Conservation (phyloP, 257 asterid genomes). For the Plantago elongata region DNA sequence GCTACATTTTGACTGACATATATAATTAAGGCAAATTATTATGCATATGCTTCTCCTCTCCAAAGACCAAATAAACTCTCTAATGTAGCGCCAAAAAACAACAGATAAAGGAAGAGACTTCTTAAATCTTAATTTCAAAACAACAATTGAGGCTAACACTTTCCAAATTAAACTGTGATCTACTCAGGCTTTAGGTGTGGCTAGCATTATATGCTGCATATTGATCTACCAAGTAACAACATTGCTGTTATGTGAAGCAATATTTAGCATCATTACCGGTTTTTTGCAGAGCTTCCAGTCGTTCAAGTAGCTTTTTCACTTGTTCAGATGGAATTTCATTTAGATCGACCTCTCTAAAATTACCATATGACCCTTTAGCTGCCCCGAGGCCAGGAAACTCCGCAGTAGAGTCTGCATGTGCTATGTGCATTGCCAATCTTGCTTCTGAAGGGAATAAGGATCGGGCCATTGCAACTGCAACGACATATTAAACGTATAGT, state of each 20-base stretch:
- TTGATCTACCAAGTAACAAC: neutral
- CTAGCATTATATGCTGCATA: neutral
- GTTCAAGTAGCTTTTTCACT: slow-evolving; percentile 58
- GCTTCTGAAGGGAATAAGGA: slow-evolving; percentile 74
- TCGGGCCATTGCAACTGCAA: slow-evolving; percentile 88
- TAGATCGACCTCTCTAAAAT: slow-evolving; percentile 56
- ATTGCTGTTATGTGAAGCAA: neutral
- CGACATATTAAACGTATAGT: neutral
- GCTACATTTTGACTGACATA: too few species aligned
- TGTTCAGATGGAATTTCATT: slow-evolving; percentile 74
- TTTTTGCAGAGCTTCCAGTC: slow-evolving; percentile 67
- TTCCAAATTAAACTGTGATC: neutral
- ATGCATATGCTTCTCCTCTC: neutral
- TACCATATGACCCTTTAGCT: slow-evolving; percentile 37
- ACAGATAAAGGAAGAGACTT: neutral
- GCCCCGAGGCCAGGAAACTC: slow-evolving; percentile 68
- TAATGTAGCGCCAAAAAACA: neutral
- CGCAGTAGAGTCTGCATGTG: slow-evolving; percentile 61
- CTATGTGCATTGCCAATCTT: slow-evolving; percentile 73
- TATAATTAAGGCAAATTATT: too few species aligned
- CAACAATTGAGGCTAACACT: too few species aligned
- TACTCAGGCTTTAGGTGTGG: neutral
- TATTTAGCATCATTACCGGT: slow-evolving; percentile 46
- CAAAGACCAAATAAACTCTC: neutral
- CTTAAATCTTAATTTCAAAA: too few species aligned